Conservation (phyloP, 1,139 yeast genomes). For the Zygoascus meyerae region DNA sequence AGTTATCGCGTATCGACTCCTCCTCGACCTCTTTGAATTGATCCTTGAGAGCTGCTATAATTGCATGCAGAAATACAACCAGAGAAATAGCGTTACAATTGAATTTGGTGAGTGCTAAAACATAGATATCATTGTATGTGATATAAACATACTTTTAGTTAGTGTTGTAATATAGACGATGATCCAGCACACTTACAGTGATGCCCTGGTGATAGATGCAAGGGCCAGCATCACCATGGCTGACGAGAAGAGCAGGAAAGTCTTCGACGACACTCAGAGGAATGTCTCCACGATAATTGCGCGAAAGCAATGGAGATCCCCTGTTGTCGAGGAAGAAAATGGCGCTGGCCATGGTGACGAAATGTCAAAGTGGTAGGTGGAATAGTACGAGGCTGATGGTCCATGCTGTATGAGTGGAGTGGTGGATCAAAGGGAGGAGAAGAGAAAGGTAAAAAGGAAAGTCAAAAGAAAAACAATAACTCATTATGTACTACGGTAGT, state of each 20-base stretch:
- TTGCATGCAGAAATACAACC: slow-evolving; percentile 67
- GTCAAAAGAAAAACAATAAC: not conserved
- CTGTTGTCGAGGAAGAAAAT: slow-evolving; percentile 84
- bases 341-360: slow-evolving; percentile 83
- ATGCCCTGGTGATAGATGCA: slow-evolving; percentile 73
- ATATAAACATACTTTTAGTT: slow-evolving; percentile 54
- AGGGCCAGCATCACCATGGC: slow-evolving; percentile 72
- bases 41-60: slow-evolving; percentile 72
- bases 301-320: slow-evolving; percentile 80
- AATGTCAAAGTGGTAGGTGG: too few relatives aligned
- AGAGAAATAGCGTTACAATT: slow-evolving; percentile 78
- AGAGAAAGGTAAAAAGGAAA: not conserved
- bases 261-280: slow-evolving; percentile 74
- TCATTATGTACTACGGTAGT: not conserved
- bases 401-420: too few relatives aligned
- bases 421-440: not conserved
- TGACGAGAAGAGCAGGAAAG: slow-evolving; percentile 69
- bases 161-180: not conserved
- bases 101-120: slow-evolving; percentile 73
- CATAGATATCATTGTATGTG: slow-evolving; percentile 74
- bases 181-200: slow-evolving; percentile 35
- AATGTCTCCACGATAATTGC: slow-evolving; percentile 91
- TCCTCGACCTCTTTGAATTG: slow-evolving; percentile 87
- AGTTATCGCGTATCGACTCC: slow-evolving; percentile 90
- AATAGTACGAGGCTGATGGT: not conserved